A percentile compares a stretch with the other conserved stretches of the same genome.
These are phyloP conservation scores for Ordospora colligata DNA, from an alignment of 371 early-diverging fungal species.

Conservation along the genomic window DNA sequence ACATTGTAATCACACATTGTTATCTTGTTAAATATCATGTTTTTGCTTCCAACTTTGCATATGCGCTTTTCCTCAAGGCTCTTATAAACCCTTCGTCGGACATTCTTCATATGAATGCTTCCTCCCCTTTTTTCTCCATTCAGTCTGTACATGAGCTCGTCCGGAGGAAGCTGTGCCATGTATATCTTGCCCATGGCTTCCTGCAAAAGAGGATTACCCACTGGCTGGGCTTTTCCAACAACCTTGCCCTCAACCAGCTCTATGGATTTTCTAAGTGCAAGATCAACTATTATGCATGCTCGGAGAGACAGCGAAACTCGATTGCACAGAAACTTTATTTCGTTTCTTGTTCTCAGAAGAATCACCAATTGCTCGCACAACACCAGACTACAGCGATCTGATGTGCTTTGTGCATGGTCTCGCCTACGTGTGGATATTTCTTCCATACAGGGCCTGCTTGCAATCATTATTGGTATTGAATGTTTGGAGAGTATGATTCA, in stretches of 20 bases:
- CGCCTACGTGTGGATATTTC: conserved; percentile 1
- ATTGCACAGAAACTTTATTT: conserved; percentile 24
- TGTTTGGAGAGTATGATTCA: background rate
- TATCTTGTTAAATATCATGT: conserved; percentile 26
- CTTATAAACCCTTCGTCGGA: conserved; percentile 33
- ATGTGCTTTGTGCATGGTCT: background rate
- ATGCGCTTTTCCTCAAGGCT: conserved; percentile 7
- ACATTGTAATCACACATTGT: conserved; percentile 7
- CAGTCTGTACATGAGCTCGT: conserved; percentile 12
- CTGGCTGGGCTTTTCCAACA: background rate
- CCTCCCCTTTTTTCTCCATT: conserved; percentile 42
- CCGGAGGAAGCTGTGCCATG: background rate
- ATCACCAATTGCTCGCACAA: conserved; percentile 34
- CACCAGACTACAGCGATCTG: background rate
- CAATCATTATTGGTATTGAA: conserved; percentile 2
- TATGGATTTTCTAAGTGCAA: conserved; percentile 11
- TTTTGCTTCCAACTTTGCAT: background rate
- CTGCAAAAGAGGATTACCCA: background rate
- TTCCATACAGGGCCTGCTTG: conserved; percentile 10
- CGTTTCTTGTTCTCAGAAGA: conserved; percentile 26
- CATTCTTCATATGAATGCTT: conserved; percentile 18
- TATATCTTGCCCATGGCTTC: conserved; percentile 18
- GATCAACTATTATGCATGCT: conserved; percentile 25
- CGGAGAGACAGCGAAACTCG: conserved; percentile 23
- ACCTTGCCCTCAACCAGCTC: background rate